These are phyloP conservation scores for Daldinia childiae DNA, from an alignment of 495 filamentous ascomycete species.

Conservation along the genomic window DNA sequence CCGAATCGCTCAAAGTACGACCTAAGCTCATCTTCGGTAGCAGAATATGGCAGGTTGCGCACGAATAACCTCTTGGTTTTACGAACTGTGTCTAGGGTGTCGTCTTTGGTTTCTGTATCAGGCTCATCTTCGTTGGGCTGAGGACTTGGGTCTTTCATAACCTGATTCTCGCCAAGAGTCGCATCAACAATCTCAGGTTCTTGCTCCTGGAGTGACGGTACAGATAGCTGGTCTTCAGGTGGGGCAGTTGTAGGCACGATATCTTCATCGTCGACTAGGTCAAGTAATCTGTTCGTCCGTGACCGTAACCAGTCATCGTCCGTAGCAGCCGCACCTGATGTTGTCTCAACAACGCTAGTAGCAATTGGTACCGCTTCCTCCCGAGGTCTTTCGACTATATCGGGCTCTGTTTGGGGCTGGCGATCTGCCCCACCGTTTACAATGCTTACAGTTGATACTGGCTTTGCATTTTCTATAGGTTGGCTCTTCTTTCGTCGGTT, in stretches of 20 bases:
- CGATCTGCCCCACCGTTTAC: neutral
- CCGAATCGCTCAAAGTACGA: slow-evolving; percentile 75
- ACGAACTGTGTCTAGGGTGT: slow-evolving; percentile 58
- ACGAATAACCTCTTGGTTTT: slow-evolving; percentile 80
- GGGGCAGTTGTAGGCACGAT: slow-evolving; percentile 42
- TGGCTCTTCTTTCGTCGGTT: slow-evolving; percentile 43
- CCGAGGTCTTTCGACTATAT: slow-evolving; percentile 21
- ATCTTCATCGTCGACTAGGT: slow-evolving; percentile 73
- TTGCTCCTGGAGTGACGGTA: slow-evolving; percentile 27
- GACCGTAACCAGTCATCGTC: slow-evolving; percentile 95
- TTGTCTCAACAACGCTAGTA: slow-evolving; percentile 1
- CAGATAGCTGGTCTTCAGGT: slow-evolving; percentile 7
- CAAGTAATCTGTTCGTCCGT: slow-evolving; percentile 88
- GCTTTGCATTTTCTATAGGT: slow-evolving; percentile 43
- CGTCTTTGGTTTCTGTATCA: slow-evolving; percentile 43
- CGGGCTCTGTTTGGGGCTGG: neutral
- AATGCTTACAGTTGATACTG: slow-evolving; percentile 35
- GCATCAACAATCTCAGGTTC: slow-evolving; percentile 39
- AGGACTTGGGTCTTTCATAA: slow-evolving; percentile 36
- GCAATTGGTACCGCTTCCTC: slow-evolving; percentile 16
- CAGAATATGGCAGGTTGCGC: slow-evolving; percentile 85
- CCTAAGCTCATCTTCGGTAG: slow-evolving; percentile 79
- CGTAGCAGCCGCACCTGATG: slow-evolving; percentile 53
- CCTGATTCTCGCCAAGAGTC: slow-evolving; percentile 41
- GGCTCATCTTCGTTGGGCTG: slow-evolving; percentile 41